Evolutionary conservation across 2,329 filamentous ascomycete species (phyloP).

Genomic region (Alternaria panax): DNA sequence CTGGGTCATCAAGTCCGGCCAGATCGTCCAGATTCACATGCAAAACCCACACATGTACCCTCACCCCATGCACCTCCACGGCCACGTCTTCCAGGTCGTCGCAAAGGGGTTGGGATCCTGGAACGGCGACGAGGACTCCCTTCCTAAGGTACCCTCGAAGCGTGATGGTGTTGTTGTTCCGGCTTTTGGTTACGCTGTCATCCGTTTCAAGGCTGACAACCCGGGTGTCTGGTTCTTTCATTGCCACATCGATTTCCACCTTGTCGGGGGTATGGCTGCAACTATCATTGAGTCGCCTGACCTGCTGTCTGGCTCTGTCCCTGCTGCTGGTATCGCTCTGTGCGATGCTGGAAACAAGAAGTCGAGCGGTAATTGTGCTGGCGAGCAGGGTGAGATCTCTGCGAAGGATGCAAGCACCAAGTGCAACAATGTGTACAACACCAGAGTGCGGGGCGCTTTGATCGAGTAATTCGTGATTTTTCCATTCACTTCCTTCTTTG

Average conservation of each 20-base stretch:
- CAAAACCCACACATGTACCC: constrained; percentile 38
- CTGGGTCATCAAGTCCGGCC: constrained; percentile 38
- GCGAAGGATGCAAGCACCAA: constrained; percentile 23
- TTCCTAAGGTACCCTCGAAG: constrained; percentile 32
- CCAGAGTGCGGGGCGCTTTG: constrained; percentile 3
- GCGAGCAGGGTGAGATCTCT: constrained; percentile 19
- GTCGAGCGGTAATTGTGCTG: constrained; percentile 35
- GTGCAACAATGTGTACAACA: constrained; percentile 43
- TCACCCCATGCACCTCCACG: constrained; percentile 50
- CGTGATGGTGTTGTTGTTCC: constrained; percentile 42
- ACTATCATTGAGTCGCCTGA: constrained; percentile 40
- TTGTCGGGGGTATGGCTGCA: constrained; percentile 39
- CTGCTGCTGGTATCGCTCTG: constrained; percentile 17
- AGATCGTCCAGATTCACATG: constrained; percentile 53
- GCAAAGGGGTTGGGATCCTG: constrained; percentile 40
- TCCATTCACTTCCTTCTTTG: not conserved
- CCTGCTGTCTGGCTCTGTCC: constrained; percentile 22
- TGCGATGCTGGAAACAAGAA: constrained; percentile 17
- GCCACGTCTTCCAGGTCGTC: constrained; percentile 65
- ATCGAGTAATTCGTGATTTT: not conserved
- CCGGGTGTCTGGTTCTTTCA: constrained; percentile 55
- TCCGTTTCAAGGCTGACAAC: constrained; percentile 62
- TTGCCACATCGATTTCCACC: constrained; percentile 46
- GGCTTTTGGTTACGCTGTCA: constrained; percentile 49
- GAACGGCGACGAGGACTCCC: constrained; percentile 27